Conservation (phyloP, 495 filamentous ascomycete species). For the Penicillium verhagenii region DNA sequence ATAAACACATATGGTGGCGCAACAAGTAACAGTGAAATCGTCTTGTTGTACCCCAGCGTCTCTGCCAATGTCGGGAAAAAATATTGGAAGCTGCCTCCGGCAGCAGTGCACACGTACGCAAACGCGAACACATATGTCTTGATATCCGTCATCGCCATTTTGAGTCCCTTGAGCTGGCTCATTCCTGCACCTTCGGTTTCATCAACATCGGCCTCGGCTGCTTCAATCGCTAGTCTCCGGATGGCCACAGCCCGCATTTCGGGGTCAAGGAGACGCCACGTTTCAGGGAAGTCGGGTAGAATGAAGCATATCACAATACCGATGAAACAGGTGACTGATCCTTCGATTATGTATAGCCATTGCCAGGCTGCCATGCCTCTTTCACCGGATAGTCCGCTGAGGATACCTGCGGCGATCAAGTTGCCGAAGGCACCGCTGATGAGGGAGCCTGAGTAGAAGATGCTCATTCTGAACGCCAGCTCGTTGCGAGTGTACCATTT, state of each 20-base stretch:
- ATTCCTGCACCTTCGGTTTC: slow-evolving; percentile 35
- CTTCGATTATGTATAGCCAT: slow-evolving; percentile 50
- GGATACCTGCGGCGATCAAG: slow-evolving; percentile 52
- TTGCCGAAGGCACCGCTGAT: slow-evolving; percentile 61
- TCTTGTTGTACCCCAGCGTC: slow-evolving; percentile 43
- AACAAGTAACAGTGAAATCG: slow-evolving; percentile 44
- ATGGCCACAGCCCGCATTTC: slow-evolving; percentile 48
- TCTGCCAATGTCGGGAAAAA: slow-evolving; percentile 48
- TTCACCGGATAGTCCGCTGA: slow-evolving; percentile 33
- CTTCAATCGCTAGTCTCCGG: slow-evolving; percentile 42
- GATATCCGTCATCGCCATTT: slow-evolving; percentile 45
- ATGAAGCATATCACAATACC: slow-evolving; percentile 35
- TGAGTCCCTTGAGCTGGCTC: slow-evolving; percentile 44
- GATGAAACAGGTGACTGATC: slow-evolving; percentile 35
- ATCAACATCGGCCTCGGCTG: slow-evolving; percentile 47
- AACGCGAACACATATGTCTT: slow-evolving; percentile 46
- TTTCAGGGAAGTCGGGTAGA: slow-evolving; percentile 45
- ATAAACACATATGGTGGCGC: slow-evolving; percentile 53
- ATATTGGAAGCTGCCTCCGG: slow-evolving; percentile 47
- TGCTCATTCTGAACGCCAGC: slow-evolving; percentile 51
- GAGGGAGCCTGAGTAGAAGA: slow-evolving; percentile 63
- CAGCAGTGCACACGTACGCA: slow-evolving; percentile 46
- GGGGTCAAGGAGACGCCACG: slow-evolving; percentile 37
- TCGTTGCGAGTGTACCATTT: slow-evolving; percentile 58
- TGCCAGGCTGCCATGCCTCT: slow-evolving; percentile 42